Base-by-base conservation (phyloP, 257 asterid genomes). In the Solanum gracilifrons region DNA sequence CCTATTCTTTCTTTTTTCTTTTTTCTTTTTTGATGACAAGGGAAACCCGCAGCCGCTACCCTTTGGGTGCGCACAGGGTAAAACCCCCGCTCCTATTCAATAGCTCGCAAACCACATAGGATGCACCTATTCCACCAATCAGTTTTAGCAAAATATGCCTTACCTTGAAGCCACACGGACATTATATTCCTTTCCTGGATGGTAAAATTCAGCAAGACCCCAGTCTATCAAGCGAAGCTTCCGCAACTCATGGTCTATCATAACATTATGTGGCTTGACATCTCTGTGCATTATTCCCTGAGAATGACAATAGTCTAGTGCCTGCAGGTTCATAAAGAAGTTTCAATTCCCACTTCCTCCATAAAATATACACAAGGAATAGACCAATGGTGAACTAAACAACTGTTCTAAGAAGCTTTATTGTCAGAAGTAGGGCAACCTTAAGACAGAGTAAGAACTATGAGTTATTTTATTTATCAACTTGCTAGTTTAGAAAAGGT, bases 81-180 rank as follows among this genome's bases (percentile, higher is more conserved):
- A 41, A 11, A 41, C 48, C 48, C 15, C 15, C 15, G 48, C 48
- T 41, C 48, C 48, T 41, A 41, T 41, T 0, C 15, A 41, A 41
- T 41, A 41, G 48, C 48, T 41, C 15, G 48, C 48, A 41, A 11
- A 41, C 48, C 48, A 41, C 48, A 41, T 41, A 41, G 48, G 48
- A 41, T 46, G 69, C 29, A 29, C 27, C 43, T 18, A 29, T 43
- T 27, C 39, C 39, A 46, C 18, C 85, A 80, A 80, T 80, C 41
- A 43, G 66, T 43, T 41, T 39, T 43, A 79, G 64, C 4, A 33
- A 51, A 76, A 37, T 31, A 79, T 72, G 23, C 76, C 62, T 89
- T 90, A 95, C 98, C 98, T 93, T 37, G 98, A 95, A 87, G 98
- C 98, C 90, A 94, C 98, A 71, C 96, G 98, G 27, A 95, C 96